Evolutionary conservation across 495 filamentous ascomycete genomes (phyloP).

Genomic region (Daldinia caldariorum): DNA sequence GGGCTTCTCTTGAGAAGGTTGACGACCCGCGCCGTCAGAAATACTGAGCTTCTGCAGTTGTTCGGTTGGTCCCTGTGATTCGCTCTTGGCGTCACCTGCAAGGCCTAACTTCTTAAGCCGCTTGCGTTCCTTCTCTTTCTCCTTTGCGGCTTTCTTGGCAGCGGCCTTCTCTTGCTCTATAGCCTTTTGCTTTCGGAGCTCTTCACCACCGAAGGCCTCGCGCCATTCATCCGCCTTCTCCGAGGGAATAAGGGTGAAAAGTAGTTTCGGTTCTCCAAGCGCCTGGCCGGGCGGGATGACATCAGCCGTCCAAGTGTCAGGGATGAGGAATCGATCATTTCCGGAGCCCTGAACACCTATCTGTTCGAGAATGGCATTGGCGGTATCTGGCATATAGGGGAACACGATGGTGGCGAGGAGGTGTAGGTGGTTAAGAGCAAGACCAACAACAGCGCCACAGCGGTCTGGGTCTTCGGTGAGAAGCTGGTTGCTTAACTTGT

Average conservation of each 20-base stretch:
- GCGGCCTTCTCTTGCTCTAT: slow-evolving; percentile 61
- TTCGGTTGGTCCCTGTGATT: slow-evolving; percentile 47
- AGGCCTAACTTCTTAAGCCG: slow-evolving; percentile 59
- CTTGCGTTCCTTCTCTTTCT: slow-evolving; percentile 59
- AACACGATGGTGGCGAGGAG: slow-evolving; percentile 78
- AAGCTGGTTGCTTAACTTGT: slow-evolving; percentile 83
- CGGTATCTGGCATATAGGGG: slow-evolving; percentile 88
- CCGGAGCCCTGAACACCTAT: slow-evolving; percentile 53
- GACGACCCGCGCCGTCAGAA: background rate
- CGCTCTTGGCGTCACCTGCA: slow-evolving; percentile 42
- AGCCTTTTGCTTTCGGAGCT: slow-evolving; percentile 47
- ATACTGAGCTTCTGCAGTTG: slow-evolving; percentile 32
- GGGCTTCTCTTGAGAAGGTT: background rate
- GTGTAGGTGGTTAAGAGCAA: slow-evolving; percentile 82
- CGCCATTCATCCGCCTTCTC: slow-evolving; percentile 87
- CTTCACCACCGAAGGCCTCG: slow-evolving; percentile 76
- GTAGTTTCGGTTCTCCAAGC: slow-evolving; percentile 80
- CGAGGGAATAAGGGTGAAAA: slow-evolving; percentile 85
- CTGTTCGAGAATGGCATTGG: slow-evolving; percentile 76
- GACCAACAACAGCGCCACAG: slow-evolving; percentile 80
- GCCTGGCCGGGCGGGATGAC: slow-evolving; percentile 76
- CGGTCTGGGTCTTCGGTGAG: slow-evolving; percentile 76
- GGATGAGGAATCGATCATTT: slow-evolving; percentile 73
- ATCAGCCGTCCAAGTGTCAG: slow-evolving; percentile 71
- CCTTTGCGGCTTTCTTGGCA: slow-evolving; percentile 67